Conservation (phyloP, 306 rosid species). For the Rosa persica region DNA sequence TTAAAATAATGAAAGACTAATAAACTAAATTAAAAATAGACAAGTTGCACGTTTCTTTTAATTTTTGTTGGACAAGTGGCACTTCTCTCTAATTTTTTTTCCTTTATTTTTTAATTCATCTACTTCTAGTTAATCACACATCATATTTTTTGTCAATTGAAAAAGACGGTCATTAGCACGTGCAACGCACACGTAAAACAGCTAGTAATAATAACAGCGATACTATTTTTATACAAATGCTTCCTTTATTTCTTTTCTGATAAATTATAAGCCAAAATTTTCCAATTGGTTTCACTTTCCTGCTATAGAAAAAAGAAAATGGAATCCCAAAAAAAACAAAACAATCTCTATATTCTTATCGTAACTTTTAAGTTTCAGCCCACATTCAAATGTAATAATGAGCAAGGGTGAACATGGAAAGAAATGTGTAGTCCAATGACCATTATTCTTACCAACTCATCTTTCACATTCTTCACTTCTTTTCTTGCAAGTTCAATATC, state of each 20-base stretch:
- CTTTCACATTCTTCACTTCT: conserved; percentile 74
- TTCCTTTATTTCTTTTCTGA: background rate
- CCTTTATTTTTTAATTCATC: background rate
- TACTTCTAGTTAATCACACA: background rate
- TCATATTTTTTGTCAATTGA: background rate
- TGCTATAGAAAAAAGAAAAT: background rate
- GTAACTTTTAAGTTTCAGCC: background rate
- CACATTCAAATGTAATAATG: background rate
- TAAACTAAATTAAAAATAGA: too few relatives aligned
- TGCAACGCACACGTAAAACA: background rate
- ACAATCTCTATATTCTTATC: background rate
- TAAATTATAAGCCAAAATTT: background rate
- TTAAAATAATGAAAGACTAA: too few relatives aligned
- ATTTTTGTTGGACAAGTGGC: background rate
- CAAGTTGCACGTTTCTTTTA: background rate
- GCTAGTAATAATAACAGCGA: background rate
- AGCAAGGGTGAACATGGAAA: background rate
- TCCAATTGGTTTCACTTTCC: background rate
- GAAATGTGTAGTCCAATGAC: conserved; percentile 4
- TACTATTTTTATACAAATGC: background rate
- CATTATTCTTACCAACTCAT: conserved; percentile 65
- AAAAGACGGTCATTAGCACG: background rate
- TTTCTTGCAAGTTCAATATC: conserved; percentile 80
- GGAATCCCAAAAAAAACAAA: background rate
- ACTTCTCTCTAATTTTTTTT: background rate